phyloP scores from a whole-genome alignment of 225 moss, liverwort and hornwort genomes.

The Rhytidiadelphus loreus region DNA sequence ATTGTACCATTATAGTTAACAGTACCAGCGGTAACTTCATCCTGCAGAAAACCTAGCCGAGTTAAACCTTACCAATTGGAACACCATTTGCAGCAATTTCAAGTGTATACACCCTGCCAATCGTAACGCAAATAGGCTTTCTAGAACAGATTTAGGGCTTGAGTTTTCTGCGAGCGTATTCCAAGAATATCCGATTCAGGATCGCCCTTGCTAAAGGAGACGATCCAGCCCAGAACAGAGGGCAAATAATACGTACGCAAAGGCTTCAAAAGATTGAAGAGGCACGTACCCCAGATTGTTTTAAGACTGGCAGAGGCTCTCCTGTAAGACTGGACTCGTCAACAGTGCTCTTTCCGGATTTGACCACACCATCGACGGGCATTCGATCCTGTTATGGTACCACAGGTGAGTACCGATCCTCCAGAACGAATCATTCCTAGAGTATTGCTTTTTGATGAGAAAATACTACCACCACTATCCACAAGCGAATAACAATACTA shows the following conservation, averaged over 20 bases:
- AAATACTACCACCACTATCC: background rate
- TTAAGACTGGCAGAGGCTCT: slow-evolving; percentile 86
- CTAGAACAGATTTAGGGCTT: background rate
- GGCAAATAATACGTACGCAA: background rate
- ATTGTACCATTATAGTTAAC: slow-evolving; percentile 90
- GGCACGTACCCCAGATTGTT: slow-evolving; percentile 66
- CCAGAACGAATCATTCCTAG: background rate
- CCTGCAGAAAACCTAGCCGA: slow-evolving; percentile 18
- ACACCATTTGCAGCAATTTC: background rate
- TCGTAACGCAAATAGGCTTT: background rate
- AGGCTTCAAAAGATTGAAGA: background rate
- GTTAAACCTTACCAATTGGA: background rate
- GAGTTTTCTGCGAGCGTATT: background rate
- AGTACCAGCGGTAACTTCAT: slow-evolving; percentile 95
- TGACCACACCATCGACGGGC: slow-evolving; percentile 89
- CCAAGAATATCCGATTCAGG: background rate
- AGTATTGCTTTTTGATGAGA: background rate
- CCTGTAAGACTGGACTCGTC: slow-evolving; percentile 99
- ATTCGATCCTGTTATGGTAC: slow-evolving; percentile 68
- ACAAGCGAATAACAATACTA: background rate
- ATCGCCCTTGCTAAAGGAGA: background rate
- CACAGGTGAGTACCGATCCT: background rate
- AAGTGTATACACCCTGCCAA: background rate
- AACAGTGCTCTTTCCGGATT: slow-evolving; percentile 83
- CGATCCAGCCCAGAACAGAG: background rate